Percentiles rank a stretch among this genome's conserved stretches.
phyloP scores from a whole-genome alignment of 257 asterid species.

The Knoxia roxburghii region DNA sequence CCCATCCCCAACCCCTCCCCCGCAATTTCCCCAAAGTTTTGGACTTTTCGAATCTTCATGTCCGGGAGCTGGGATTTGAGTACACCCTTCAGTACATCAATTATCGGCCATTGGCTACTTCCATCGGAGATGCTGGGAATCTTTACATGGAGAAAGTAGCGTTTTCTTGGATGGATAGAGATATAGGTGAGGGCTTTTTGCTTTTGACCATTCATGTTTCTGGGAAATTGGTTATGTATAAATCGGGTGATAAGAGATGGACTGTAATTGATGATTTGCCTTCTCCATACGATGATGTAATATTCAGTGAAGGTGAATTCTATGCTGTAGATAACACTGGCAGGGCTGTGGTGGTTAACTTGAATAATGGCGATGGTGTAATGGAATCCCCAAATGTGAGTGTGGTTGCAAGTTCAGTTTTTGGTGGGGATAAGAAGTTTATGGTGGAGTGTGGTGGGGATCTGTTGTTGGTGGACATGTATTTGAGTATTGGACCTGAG shows the following conservation, averaged over 20 bases:
- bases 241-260: conserved; percentile 74
- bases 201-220: conserved; percentile 65
- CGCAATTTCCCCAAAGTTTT: conserved; percentile 44
- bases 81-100: conserved; percentile 67
- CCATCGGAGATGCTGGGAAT: conserved; percentile 67
- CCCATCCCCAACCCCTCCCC: conserved; percentile 48
- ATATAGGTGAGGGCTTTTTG: conserved; percentile 31
- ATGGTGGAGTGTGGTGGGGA: conserved; percentile 60
- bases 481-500: conserved; percentile 52
- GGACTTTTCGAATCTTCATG: conserved; percentile 36
- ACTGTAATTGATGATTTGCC: conserved; percentile 48
- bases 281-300: conserved; percentile 71
- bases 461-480: conserved; percentile 65
- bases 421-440: conserved; percentile 80
- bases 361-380: conserved; percentile 11
- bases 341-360: conserved; percentile 42
- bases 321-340: conserved; percentile 71
- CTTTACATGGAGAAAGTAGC: conserved; percentile 84
- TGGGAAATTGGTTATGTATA: conserved; percentile 62
- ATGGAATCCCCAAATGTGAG: conserved; percentile 32
- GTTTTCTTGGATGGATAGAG: conserved; percentile 23
- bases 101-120: conserved; percentile 63
- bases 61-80: conserved; percentile 54
- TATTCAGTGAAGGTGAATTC: conserved; percentile 43
- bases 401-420: conserved; percentile 38